These are phyloP conservation scores for Termitomyces sp. DNA, from an alignment of 768 basidiomycete species.

Conservation along the genomic window DNA sequence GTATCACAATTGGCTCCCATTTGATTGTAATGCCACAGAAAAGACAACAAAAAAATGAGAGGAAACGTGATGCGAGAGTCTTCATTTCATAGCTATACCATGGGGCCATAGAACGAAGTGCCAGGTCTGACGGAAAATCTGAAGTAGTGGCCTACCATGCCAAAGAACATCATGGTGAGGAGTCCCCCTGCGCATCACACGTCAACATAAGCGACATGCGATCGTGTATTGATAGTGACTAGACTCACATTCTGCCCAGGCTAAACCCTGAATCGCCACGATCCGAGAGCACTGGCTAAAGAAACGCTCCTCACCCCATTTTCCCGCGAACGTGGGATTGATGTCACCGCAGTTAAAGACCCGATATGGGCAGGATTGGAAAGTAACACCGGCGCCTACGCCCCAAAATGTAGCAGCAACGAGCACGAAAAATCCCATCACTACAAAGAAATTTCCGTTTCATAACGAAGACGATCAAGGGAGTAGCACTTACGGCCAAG, in stretches of 20 bases:
- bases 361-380: constrained; percentile 8
- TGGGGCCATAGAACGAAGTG: constrained; percentile 7
- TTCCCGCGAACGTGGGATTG: constrained; percentile 5
- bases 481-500: constrained; percentile 1
- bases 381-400: constrained; percentile 5
- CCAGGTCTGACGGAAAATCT: not conserved
- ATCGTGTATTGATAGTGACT: too few relatives aligned
- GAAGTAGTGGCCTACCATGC: constrained; percentile 6
- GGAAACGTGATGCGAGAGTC: not conserved
- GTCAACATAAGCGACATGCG: not conserved
- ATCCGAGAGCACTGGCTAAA: constrained; percentile 12
- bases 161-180: constrained; percentile 9
- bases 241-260: constrained; percentile 10
- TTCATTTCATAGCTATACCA: not conserved
- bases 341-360: constrained; percentile 2
- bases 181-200: constrained; percentile 1
- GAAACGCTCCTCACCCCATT: constrained; percentile 8
- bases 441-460: not conserved
- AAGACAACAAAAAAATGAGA: not conserved
- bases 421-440: constrained; percentile 7
- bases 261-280: constrained; percentile 10
- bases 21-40: not conserved
- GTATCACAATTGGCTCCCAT: not conserved
- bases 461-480: not conserved
- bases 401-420: constrained; percentile 12